phyloP scores from a whole-genome alignment of 164 flowering plant species.

The Aristolochia contorta region DNA sequence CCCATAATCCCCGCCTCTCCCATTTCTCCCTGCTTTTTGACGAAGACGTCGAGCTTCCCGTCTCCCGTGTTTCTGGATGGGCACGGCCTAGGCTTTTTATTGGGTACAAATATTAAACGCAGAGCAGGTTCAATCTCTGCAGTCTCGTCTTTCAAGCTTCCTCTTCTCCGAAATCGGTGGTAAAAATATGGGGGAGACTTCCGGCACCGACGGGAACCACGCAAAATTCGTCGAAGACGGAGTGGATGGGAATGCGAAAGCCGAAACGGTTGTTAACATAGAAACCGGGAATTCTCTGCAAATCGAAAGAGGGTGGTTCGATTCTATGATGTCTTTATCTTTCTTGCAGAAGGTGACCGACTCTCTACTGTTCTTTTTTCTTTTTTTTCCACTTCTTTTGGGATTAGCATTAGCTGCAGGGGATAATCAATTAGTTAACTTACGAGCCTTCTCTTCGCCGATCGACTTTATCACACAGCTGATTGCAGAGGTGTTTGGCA shows the following conservation, averaged over 20 bases:
- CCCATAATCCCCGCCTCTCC: not conserved
- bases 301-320: not conserved
- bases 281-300: constrained; percentile 1
- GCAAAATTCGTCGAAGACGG: constrained; percentile 7
- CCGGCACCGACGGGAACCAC: constrained; percentile 7
- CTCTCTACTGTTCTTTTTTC: not conserved
- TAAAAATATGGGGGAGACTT: constrained; percentile 12
- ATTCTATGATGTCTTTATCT: constrained; percentile 6
- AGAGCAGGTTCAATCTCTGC: too few species aligned
- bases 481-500: constrained; percentile 42
- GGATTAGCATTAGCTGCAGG: not conserved
- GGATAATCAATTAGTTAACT: not conserved
- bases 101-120: too few species aligned
- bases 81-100: too few species aligned
- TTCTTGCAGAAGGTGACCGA: constrained; percentile 19
- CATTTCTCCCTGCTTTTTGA: not conserved
- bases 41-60: not conserved
- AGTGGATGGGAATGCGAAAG: not conserved
- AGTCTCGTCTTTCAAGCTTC: too few species aligned
- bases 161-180: not conserved
- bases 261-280: not conserved
- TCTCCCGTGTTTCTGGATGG: not conserved
- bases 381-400: not conserved
- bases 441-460: too few species aligned
- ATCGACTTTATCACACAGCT: constrained; percentile 19